phyloP scores from a whole-genome alignment of 2,329 filamentous ascomycete genomes.

The Diplodia corticola region DNA sequence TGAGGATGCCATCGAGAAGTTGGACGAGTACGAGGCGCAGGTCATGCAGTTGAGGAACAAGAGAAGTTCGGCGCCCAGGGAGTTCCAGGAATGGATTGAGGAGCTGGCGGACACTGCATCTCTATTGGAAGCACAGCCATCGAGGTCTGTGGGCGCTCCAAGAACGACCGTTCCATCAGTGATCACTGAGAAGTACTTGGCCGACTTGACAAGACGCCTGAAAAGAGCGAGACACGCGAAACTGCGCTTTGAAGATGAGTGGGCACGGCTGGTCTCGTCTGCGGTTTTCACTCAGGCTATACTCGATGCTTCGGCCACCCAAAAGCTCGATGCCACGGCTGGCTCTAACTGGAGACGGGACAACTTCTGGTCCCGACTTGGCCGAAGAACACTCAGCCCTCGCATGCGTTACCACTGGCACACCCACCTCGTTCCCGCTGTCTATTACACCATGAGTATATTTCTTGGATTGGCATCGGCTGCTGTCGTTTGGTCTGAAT shows the following conservation, averaged over 20 bases:
- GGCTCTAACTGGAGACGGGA: constrained; percentile 6
- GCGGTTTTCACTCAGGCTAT: constrained; percentile 77
- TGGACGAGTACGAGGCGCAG: constrained; percentile 80
- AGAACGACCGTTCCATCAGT: constrained; percentile 66
- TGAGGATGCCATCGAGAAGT: constrained; percentile 74
- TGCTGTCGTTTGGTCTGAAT: constrained; percentile 89
- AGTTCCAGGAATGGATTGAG: constrained; percentile 93
- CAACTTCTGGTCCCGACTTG: constrained; percentile 34
- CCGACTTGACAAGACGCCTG: constrained; percentile 80
- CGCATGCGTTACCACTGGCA: constrained; percentile 79
- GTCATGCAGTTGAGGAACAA: constrained; percentile 76
- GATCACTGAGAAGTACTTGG: constrained; percentile 90
- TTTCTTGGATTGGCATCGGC: constrained; percentile 73
- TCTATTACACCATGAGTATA: constrained; percentile 64
- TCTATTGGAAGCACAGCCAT: constrained; percentile 60
- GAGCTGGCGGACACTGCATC: constrained; percentile 79
- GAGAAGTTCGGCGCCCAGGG: constrained; percentile 73
- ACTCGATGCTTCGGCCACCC: constrained; percentile 78
- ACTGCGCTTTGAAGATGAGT: constrained; percentile 80
- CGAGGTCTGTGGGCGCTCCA: constrained; percentile 24
- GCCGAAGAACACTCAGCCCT: constrained; percentile 65
- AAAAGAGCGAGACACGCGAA: constrained; percentile 80
- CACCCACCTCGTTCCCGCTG: constrained; percentile 69
- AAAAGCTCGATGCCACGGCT: constrained; percentile 65
- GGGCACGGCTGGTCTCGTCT: constrained; percentile 74